phyloP scores from a whole-genome alignment of 1,284 basidiomycete species.

The Ceratobasidium sp. region DNA sequence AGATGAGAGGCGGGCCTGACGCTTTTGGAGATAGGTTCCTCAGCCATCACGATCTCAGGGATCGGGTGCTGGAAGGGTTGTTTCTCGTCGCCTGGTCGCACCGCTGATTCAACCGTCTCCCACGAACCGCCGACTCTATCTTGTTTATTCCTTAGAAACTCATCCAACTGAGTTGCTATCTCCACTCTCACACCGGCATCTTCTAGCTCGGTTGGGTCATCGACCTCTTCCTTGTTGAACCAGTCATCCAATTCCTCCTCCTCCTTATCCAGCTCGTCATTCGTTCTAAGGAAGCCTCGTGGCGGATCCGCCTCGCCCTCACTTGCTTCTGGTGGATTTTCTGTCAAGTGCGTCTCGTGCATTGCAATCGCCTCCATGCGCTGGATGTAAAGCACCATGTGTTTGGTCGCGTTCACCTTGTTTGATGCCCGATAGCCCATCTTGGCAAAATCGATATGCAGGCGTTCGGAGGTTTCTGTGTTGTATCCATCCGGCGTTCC shows the following conservation, averaged over 20 bases:
- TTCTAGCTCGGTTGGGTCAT: background rate
- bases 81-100: background rate
- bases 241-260: conserved; percentile 4
- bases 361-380: conserved; percentile 43
- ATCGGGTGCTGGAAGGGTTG: conserved; percentile 4
- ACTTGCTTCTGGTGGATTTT: too few relatives aligned
- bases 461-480: conserved; percentile 46
- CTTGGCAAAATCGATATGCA: conserved; percentile 49
- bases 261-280: too few relatives aligned
- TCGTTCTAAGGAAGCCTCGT: too few relatives aligned
- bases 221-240: background rate
- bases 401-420: conserved; percentile 19
- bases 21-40: background rate
- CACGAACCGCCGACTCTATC: background rate
- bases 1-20: conserved; percentile 2
- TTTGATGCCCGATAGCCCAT: conserved; percentile 44
- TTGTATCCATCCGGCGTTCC: conserved; percentile 48
- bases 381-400: conserved; percentile 46
- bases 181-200: background rate
- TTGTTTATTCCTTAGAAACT: background rate
- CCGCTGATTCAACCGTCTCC: background rate
- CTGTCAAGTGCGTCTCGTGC: conserved; percentile 11
- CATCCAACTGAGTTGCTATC: background rate
- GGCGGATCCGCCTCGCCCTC: too few relatives aligned
- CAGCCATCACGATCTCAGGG: conserved; percentile 3